Conservation (phyloP, 495 filamentous ascomycete genomes). For the Annulohypoxylon bovei region DNA sequence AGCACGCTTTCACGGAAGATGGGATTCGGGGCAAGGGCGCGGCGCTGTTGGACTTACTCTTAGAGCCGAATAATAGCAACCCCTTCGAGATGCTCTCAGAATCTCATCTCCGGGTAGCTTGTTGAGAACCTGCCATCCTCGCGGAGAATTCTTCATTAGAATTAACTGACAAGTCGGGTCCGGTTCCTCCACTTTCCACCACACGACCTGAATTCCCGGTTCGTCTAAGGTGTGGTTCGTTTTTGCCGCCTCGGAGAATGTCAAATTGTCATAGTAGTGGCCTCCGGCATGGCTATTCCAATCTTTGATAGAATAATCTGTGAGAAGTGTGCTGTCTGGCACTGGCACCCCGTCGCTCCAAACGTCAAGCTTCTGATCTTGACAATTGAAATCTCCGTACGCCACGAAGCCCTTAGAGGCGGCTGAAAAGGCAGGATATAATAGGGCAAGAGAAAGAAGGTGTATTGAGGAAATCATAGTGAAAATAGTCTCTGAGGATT, state of each 20-base stretch:
- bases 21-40: background rate
- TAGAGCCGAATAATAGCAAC: conserved; percentile 30
- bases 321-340: conserved; percentile 6
- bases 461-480: background rate
- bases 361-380: conserved; percentile 19
- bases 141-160: conserved; percentile 24
- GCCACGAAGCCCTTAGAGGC: conserved; percentile 17
- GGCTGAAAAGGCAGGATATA: conserved; percentile 15
- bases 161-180: conserved; percentile 31
- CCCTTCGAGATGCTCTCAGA: conserved; percentile 4
- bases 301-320: conserved; percentile 24
- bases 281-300: conserved; percentile 18
- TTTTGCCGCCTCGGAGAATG: conserved; percentile 22
- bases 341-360: conserved; percentile 22
- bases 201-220: conserved; percentile 23
- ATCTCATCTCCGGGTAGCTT: conserved; percentile 29
- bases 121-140: conserved; percentile 28
- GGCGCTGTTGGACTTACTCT: conserved; percentile 11
- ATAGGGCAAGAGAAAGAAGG: conserved; percentile 10
- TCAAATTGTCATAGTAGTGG: conserved; percentile 32
- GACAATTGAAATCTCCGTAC: conserved; percentile 9
- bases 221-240: conserved; percentile 10
- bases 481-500: background rate
- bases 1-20: background rate
- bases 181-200: conserved; percentile 27